Percentiles rank a stretch among this genome's conserved stretches.
Evolutionary conservation across 352 stramenopile species (phyloP).

Genomic region (Pythium dissotocum): DNA sequence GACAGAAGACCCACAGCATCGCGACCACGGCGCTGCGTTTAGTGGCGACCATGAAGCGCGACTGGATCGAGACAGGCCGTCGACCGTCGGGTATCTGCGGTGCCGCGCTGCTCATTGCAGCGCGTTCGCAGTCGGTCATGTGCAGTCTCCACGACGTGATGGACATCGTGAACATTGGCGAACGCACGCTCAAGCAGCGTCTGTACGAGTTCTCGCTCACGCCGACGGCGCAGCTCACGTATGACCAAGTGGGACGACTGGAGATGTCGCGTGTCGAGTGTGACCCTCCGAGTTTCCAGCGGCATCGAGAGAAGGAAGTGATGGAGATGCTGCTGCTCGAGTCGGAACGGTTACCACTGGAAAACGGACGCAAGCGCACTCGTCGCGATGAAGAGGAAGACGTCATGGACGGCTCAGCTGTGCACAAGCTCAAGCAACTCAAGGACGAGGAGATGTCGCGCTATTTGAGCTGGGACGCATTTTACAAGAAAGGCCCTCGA

Average conservation of each 20-base stretch:
- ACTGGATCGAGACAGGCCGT: constrained; percentile 98
- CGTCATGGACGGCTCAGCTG: constrained; percentile 41
- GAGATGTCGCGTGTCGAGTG: constrained; percentile 88
- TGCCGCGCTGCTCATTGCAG: constrained; percentile 95
- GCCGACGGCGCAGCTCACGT: constrained; percentile 92
- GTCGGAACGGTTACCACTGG: constrained; percentile 59
- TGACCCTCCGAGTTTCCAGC: constrained; percentile 89
- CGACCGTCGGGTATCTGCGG: constrained; percentile 97
- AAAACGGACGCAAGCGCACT: constrained; percentile 42
- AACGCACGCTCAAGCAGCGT: constrained; percentile 95
- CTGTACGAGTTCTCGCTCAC: constrained; percentile 98
- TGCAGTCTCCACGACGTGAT: constrained; percentile 85
- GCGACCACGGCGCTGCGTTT: constrained; percentile 95
- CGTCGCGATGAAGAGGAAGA: constrained; percentile 36
- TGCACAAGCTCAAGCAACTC: constrained; percentile 53
- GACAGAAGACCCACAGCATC: constrained; percentile 92
- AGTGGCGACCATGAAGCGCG: constrained; percentile 97
- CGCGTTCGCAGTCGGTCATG: constrained; percentile 94
- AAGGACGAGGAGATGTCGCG: constrained; percentile 82
- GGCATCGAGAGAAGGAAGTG: constrained; percentile 83
- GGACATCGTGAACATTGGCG: constrained; percentile 95
- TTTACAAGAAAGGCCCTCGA: constrained; percentile 58
- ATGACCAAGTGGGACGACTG: constrained; percentile 94
- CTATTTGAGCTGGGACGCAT: constrained; percentile 60
- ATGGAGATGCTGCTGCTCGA: constrained; percentile 92